Base-by-base conservation (phyloP, 1,284 basidiomycete genomes). In the Boletus semigastroideus region DNA sequence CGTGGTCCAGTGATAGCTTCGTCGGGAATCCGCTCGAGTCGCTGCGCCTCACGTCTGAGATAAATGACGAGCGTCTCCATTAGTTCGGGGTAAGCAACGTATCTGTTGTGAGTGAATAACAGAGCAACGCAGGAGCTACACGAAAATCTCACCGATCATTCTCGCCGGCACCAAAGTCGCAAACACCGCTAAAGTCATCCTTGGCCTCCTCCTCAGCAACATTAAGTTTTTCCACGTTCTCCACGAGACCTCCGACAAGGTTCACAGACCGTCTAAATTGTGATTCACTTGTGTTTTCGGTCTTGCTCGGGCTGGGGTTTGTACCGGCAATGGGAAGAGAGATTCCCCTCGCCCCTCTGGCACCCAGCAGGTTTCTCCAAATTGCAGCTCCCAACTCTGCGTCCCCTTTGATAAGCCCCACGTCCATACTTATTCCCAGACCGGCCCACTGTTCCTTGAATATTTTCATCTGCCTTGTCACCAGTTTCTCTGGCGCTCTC, bases 401-500 rank as follows among this genome's bases (percentile, higher is more conserved):
- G 65, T 97, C 94, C 36, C 83, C 80, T 40, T 73, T 74, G 8
- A 86, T 80, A 34, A 96, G 77, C 1, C 83, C 91, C 44, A 93
- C 78, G 69, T 98, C 95, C 57, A 95, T 82, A 1, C 88, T 81
- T 54, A 95, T 75, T 5, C 86, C 82, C 53, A 92, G 78, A 1
- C 96, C 96, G 9, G 87, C 82, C 86, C 92, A 97, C 70, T 98
- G 94, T 69, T 95, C 87, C 57, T 90, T 89, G 78, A 97, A 83
- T 46, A 90, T 86, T 66, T 90, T 88, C 92, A 99, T 91, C 71
- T 98, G 94, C 43, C 87, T 85, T 50, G 86, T 87, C 53, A 99
- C 87, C 33, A 96, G 79, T 6, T 86, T 75, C 67, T 92, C 85
- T 46, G 94, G 85, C 30, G 87, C 87, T 34, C 79, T 75, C 10